Percentiles rank a stretch among this genome's conserved stretches.
phyloP scores from a whole-genome alignment of 495 filamentous ascomycete species.

The Neurospora sp. region DNA sequence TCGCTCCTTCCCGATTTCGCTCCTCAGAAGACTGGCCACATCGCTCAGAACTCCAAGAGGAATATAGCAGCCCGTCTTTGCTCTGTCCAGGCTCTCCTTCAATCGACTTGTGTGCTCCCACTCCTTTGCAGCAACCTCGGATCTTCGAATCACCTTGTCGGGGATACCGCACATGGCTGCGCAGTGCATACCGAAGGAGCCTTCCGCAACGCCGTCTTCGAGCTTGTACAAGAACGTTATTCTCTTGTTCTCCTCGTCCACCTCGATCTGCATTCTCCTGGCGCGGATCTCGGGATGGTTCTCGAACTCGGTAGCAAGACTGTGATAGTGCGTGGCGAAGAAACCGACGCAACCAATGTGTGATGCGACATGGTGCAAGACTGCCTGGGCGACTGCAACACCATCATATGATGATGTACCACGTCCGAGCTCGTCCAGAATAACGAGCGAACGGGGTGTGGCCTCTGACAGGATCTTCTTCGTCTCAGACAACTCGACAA shows the following conservation, averaged over 20 bases:
- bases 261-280: constrained; percentile 85
- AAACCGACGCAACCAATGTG: constrained; percentile 91
- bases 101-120: constrained; percentile 93
- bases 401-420: constrained; percentile 93
- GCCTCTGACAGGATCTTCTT: constrained; percentile 97
- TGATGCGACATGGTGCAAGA: constrained; percentile 87
- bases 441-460: constrained; percentile 88
- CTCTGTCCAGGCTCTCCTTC: constrained; percentile 78
- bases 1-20: constrained; percentile 33
- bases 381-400: constrained; percentile 91
- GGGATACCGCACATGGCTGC: constrained; percentile 96
- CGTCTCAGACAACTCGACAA: constrained; percentile 94
- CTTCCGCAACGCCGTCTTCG: constrained; percentile 90
- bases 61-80: constrained; percentile 63
- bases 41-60: constrained; percentile 88
- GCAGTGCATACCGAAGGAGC: constrained; percentile 98
- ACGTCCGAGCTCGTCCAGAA: constrained; percentile 93
- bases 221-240: constrained; percentile 95
- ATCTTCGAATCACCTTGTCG: constrained; percentile 67
- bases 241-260: constrained; percentile 71
- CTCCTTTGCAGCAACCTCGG: constrained; percentile 80
- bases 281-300: constrained; percentile 77
- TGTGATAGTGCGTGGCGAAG: constrained; percentile 98
- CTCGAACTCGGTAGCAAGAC: constrained; percentile 80
- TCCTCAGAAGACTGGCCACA: constrained; percentile 68